Evolutionary conservation across 2,329 filamentous ascomycete species (phyloP).

Genomic region (Aspergillus carbonarius): DNA sequence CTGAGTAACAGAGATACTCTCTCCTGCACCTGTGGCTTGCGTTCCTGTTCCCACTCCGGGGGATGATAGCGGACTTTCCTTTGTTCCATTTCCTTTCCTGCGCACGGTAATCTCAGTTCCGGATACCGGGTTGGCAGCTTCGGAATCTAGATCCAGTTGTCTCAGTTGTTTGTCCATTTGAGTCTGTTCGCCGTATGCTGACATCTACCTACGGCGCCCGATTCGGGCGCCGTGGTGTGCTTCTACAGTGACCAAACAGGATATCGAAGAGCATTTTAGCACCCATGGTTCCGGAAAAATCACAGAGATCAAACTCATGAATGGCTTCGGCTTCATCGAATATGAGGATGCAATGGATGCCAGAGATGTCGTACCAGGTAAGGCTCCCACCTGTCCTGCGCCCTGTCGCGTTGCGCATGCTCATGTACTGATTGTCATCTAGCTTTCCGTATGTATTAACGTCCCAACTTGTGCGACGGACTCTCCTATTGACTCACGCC

Average conservation of each 20-base stretch:
- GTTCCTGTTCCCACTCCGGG: background rate
- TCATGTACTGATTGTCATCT: constrained; percentile 19
- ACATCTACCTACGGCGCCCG: constrained; percentile 31
- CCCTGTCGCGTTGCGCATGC: constrained; percentile 14
- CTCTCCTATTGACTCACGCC: constrained; percentile 33
- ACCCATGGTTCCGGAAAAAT: constrained; percentile 96
- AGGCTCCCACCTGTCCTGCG: constrained; percentile 36
- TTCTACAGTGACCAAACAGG: constrained; percentile 84
- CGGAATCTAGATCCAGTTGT: constrained; percentile 15
- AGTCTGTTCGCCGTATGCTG: constrained; percentile 27
- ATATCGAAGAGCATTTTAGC: constrained; percentile 93
- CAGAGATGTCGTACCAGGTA: constrained; percentile 96
- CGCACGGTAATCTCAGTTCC: background rate
- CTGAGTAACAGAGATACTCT: constrained; percentile 8
- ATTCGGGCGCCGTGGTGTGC: constrained; percentile 30
- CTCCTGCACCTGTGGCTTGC: constrained; percentile 1
- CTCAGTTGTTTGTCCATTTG: constrained; percentile 22
- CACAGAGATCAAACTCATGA: constrained; percentile 99
- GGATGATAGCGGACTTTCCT: constrained; percentile 8
- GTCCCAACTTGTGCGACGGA: constrained; percentile 58
- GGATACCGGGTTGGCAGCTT: constrained; percentile 18
- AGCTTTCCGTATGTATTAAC: constrained; percentile 58
- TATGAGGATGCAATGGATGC: constrained; percentile 99
- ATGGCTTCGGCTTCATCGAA: constrained; percentile 99
- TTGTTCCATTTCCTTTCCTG: constrained; percentile 3